phyloP scores from a whole-genome alignment of 1,284 basidiomycete genomes.

The Ceratobasidium sp. region DNA sequence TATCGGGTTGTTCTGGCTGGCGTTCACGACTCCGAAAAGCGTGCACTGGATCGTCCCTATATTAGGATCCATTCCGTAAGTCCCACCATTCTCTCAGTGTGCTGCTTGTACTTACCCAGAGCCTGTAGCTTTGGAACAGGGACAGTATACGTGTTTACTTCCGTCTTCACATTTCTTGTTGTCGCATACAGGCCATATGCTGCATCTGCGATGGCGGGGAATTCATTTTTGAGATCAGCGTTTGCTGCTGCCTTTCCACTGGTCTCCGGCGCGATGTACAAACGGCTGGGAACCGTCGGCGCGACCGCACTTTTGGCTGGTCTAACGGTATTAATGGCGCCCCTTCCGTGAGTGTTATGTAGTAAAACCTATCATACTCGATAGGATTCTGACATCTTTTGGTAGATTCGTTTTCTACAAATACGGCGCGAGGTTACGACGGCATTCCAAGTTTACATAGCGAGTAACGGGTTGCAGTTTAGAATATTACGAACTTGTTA shows the following conservation, averaged over 20 bases:
- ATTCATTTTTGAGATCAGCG: slow-evolving; percentile 72
- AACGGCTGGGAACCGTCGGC: slow-evolving; percentile 74
- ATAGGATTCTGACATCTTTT: background rate
- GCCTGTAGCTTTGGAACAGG: slow-evolving; percentile 57
- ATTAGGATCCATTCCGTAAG: slow-evolving; percentile 69
- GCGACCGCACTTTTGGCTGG: slow-evolving; percentile 83
- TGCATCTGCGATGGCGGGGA: slow-evolving; percentile 81
- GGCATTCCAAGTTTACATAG: slow-evolving; percentile 48
- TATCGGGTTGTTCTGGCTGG: slow-evolving; percentile 77
- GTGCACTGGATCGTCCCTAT: slow-evolving; percentile 83
- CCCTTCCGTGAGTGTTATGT: slow-evolving; percentile 70
- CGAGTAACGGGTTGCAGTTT: no score
- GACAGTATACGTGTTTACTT: slow-evolving; percentile 71
- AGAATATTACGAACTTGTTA: no score
- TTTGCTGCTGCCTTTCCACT: slow-evolving; percentile 83
- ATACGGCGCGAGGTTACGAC: slow-evolving; percentile 55
- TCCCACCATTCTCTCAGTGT: slow-evolving; percentile 55
- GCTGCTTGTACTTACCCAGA: slow-evolving; percentile 6
- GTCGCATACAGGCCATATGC: slow-evolving; percentile 83
- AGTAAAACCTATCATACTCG: background rate
- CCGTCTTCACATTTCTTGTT: slow-evolving; percentile 79
- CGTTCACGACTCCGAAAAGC: slow-evolving; percentile 74
- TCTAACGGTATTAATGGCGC: slow-evolving; percentile 74
- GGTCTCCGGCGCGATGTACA: slow-evolving; percentile 73
- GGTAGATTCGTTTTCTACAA: slow-evolving; percentile 57